Conservation (phyloP, 2,329 filamentous ascomycete genomes). For the Myriosclerotinia curreyana region DNA sequence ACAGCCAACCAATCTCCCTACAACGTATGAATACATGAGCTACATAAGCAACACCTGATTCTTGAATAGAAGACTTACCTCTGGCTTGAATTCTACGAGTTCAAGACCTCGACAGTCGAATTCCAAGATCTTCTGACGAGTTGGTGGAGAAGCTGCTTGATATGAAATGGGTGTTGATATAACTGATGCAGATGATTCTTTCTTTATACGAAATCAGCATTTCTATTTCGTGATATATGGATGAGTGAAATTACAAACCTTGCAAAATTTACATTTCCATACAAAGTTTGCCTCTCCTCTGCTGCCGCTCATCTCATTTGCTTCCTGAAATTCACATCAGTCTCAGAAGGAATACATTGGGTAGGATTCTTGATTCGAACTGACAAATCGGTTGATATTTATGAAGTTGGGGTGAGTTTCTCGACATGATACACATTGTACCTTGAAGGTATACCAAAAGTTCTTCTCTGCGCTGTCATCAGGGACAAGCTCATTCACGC, state of each 20-base stretch:
- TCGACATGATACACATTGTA: conserved; percentile 96
- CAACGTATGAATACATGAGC: background rate
- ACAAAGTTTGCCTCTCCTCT: conserved; percentile 97
- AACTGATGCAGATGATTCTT: conserved; percentile 84
- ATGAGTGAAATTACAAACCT: conserved; percentile 53
- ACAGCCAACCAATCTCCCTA: conserved; percentile 89
- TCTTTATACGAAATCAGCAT: conserved; percentile 45
- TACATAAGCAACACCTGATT: too few species aligned
- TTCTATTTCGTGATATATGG: background rate
- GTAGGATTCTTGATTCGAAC: background rate
- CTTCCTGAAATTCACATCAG: conserved; percentile 56
- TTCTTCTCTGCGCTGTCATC: conserved; percentile 75
- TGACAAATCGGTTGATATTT: conserved; percentile 80
- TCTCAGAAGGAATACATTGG: background rate
- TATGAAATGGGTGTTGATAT: conserved; percentile 71
- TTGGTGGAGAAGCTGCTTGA: conserved; percentile 66
- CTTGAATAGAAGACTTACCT: conserved; percentile 54
- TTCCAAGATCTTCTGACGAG: conserved; percentile 75
- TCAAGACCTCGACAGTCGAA: conserved; percentile 94
- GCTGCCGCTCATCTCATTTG: conserved; percentile 87
- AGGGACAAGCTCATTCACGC: conserved; percentile 86
- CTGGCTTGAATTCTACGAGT: conserved; percentile 84
- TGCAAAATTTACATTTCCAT: conserved; percentile 99
- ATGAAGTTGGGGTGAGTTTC: conserved; percentile 87
- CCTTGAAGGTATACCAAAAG: conserved; percentile 97